These are phyloP conservation scores for Albizia julibrissin DNA, from an alignment of 306 rosid species.

Conservation along the genomic window DNA sequence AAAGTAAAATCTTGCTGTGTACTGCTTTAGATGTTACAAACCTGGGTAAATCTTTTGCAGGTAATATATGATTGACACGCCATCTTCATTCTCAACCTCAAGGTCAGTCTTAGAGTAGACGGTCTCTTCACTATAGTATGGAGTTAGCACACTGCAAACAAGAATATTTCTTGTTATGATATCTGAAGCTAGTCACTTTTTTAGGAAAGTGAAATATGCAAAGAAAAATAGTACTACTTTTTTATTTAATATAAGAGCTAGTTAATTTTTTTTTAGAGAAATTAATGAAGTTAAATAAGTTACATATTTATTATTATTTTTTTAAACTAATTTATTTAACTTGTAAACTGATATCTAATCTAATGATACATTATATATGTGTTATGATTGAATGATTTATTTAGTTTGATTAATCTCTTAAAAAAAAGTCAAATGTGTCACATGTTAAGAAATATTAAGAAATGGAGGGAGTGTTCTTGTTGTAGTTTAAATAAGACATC, in stretches of 20 bases:
- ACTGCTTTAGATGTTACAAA: conserved; percentile 40
- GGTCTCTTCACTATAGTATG: conserved; percentile 98
- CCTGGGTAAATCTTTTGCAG: conserved; percentile 98
- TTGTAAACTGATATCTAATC: too few species aligned
- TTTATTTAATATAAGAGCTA: too few species aligned
- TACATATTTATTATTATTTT: too few species aligned
- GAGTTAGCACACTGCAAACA: conserved; percentile 82
- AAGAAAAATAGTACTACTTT: neutral
- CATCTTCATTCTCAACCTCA: conserved; percentile 97
- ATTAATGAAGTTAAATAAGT: too few species aligned
- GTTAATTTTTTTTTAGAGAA: too few species aligned
- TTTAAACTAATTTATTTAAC: too few species aligned
- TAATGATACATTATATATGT: too few species aligned
- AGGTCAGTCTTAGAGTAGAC: conserved; percentile 91
- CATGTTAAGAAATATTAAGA: too few species aligned
- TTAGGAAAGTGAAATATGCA: neutral
- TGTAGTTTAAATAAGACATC: conserved; percentile 19
- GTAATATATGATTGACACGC: conserved; percentile 88
- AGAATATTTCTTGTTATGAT: conserved; percentile 23
- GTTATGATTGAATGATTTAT: too few species aligned
- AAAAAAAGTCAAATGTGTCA: too few species aligned
- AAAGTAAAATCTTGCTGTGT: conserved; percentile 28
- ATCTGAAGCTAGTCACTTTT: neutral
- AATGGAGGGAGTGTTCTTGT: neutral
- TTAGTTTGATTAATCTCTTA: too few species aligned